A percentile compares a stretch with the other conserved stretches of the same genome.
Evolutionary conservation across 352 stramenopile species (phyloP).

Genomic region (Globisporangium spiculum): DNA sequence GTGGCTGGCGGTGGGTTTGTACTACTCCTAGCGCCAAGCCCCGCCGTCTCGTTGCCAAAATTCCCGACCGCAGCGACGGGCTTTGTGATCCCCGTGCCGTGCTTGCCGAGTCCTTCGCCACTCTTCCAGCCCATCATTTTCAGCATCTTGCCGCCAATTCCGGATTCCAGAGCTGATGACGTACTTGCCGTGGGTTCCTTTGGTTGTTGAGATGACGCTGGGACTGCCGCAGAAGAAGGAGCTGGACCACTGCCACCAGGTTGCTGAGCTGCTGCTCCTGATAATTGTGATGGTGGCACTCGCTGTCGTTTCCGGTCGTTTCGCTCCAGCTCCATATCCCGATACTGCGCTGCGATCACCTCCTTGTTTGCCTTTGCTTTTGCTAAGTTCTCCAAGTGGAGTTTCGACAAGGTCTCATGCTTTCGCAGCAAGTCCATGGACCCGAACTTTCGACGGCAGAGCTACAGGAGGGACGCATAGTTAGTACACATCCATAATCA

Average conservation of each 20-base stretch:
- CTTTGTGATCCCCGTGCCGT: slow-evolving; percentile 73
- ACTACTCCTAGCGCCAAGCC: slow-evolving; percentile 41
- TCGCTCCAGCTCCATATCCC: slow-evolving; percentile 55
- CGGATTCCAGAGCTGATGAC: slow-evolving; percentile 37
- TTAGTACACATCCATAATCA: neutral
- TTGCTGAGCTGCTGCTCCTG: slow-evolving; percentile 1
- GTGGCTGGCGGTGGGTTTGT: slow-evolving; percentile 23
- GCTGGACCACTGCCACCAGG: neutral
- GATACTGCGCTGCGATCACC: slow-evolving; percentile 51
- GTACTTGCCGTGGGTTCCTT: slow-evolving; percentile 11
- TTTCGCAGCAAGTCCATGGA: slow-evolving; percentile 74
- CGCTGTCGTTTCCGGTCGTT: slow-evolving; percentile 23
- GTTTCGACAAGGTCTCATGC: slow-evolving; percentile 73
- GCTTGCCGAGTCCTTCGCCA: slow-evolving; percentile 76
- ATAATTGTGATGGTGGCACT: neutral
- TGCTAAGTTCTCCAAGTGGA: slow-evolving; percentile 71
- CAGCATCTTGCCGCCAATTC: slow-evolving; percentile 83
- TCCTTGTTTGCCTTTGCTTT: slow-evolving; percentile 78
- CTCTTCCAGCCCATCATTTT: slow-evolving; percentile 89
- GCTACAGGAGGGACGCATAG: slow-evolving; percentile 25
- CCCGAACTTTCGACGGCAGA: slow-evolving; percentile 79
- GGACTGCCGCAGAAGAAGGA: neutral
- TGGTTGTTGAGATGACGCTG: neutral
- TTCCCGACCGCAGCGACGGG: slow-evolving; percentile 49
- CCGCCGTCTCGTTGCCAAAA: slow-evolving; percentile 41